Conservation (phyloP, 441 rosid species). For the Biscutella auriculata region DNA sequence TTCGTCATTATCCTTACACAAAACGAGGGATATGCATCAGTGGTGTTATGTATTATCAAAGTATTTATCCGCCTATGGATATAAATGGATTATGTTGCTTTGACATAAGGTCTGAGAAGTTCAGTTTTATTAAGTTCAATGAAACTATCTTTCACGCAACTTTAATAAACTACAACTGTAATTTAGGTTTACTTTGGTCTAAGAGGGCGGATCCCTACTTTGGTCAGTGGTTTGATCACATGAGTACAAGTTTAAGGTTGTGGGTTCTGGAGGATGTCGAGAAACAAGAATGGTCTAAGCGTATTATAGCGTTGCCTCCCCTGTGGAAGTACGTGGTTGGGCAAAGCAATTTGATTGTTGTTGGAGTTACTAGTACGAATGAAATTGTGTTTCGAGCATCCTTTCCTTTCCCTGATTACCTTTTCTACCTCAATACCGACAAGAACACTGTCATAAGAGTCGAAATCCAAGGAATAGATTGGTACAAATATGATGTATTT, state of each 20-base stretch:
- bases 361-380: background rate
- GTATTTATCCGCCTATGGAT: background rate
- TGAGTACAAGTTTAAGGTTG: background rate
- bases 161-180: background rate
- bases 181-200: background rate
- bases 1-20: background rate
- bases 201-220: background rate
- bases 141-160: background rate
- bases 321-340: background rate
- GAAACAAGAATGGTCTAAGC: background rate
- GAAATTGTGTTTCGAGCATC: background rate
- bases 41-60: background rate
- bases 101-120: background rate
- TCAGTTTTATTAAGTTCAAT: background rate
- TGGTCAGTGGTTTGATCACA: background rate
- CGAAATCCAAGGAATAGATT: background rate
- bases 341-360: fast-evolving
- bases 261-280: background rate
- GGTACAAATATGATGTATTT: background rate
- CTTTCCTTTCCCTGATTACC: no score
- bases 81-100: background rate
- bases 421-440: background rate
- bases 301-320: background rate
- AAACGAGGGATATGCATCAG: background rate
- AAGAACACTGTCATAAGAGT: background rate